Evolutionary conservation across 768 basidiomycete genomes (phyloP).

Genomic region (Podaxis pistillaris): DNA sequence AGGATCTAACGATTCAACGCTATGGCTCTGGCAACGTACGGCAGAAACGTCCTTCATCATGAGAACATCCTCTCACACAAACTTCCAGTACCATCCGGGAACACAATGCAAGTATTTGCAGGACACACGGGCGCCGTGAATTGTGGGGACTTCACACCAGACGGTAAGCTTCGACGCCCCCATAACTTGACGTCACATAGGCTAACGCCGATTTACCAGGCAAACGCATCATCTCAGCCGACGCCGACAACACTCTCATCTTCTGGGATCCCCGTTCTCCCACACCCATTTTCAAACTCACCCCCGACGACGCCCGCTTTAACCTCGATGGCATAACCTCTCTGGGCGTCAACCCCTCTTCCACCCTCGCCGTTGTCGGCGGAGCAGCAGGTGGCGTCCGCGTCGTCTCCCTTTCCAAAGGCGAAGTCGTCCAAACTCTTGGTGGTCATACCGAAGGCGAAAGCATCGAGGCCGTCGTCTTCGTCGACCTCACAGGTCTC

Average conservation of each 20-base stretch:
- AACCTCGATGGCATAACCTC: constrained; percentile 83
- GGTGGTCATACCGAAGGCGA: constrained; percentile 85
- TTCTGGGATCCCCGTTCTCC: constrained; percentile 89
- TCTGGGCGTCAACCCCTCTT: constrained; percentile 79
- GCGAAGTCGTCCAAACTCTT: constrained; percentile 74
- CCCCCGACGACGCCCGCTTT: constrained; percentile 69
- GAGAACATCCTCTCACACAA: neutral
- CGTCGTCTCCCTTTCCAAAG: constrained; percentile 83
- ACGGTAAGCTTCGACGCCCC: constrained; percentile 47
- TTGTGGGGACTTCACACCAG: constrained; percentile 89
- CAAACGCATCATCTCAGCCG: constrained; percentile 87
- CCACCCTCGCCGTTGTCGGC: constrained; percentile 89
- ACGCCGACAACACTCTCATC: constrained; percentile 77
- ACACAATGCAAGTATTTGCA: constrained; percentile 93
- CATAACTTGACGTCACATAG: neutral
- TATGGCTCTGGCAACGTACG: constrained; percentile 97
- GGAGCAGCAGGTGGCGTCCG: constrained; percentile 84
- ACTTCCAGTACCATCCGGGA: constrained; percentile 85
- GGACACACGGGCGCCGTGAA: constrained; percentile 85
- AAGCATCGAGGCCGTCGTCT: constrained; percentile 84
- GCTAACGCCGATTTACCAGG: constrained; percentile 39
- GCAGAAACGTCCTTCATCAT: constrained; percentile 12
- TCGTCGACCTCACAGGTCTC: constrained; percentile 71
- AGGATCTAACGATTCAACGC: constrained; percentile 89
- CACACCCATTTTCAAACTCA: constrained; percentile 79